Base-by-base conservation (phyloP, 2,329 filamentous ascomycete genomes). In the Alternaria sp. region DNA sequence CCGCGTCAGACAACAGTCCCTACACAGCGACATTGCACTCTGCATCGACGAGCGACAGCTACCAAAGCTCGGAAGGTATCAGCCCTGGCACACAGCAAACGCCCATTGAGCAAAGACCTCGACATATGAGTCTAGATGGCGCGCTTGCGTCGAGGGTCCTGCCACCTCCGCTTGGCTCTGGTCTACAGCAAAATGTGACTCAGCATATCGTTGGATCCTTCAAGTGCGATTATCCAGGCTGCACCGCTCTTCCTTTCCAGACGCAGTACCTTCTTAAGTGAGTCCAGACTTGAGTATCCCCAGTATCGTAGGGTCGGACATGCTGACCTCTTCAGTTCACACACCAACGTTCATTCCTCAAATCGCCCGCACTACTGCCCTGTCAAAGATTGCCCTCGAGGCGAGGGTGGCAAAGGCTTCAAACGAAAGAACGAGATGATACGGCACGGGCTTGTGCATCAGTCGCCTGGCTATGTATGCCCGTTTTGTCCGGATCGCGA, bases 401-500 rank as follows among this genome's bases (percentile, higher is more conserved):
- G 82, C n/a, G 82, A 86, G 66, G 86, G 87, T n/a, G 88, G 88
- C 19, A 88, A 88, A 71, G 88, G 88, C 2, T 90, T 90, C 81
- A 90, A 90, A 75, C 84, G 88, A 30, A 90, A 90, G 74, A 90
- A 90, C 67, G 88, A 90, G 74, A 90, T 90, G 88, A 89, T 90
- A 65, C 83, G 88, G n/a, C 88, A 90, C 73, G 94, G 95, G 1
- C 86, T 98, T 4, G 96, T 98, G 5, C 96, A 99, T 75, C 91
- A 93, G 68, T 97, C 93, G 8, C 96, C 96, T 1, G 95, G 95
- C 63, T 99, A 98, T 74, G 90, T 97, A 28, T 99, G 96, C 79
- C 96, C 96, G 0, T 98, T 97, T 77, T 99, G 96, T 79, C 92
- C 93, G 1, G 93, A 97, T 74, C 87, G 93, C 69, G 93, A 97